Evolutionary conservation across 345 rosid genomes (phyloP).

Genomic region (Pugionium dolabratum): DNA sequence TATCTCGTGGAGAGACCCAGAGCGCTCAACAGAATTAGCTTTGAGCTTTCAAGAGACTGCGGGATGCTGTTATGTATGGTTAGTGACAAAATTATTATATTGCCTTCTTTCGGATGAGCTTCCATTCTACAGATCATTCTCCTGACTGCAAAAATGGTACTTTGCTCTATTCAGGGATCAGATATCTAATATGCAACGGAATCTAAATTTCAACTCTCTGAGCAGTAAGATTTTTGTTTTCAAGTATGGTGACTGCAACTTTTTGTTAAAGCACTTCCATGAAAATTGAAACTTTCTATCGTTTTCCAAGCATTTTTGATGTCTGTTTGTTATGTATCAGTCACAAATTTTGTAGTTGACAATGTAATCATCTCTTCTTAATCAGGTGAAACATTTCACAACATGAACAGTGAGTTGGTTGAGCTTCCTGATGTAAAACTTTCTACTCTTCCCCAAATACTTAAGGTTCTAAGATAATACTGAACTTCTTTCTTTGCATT

Average conservation of each 20-base stretch:
- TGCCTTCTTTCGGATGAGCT: constrained; percentile 1
- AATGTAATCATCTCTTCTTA: constrained; percentile 21
- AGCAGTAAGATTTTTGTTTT: constrained; percentile 60
- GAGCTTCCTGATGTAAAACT: constrained; percentile 80
- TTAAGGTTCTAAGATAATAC: constrained; percentile 59
- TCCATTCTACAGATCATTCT: constrained; percentile 10
- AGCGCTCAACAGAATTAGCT: constrained; percentile 67
- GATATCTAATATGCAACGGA: constrained; percentile 70
- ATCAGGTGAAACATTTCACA: constrained; percentile 69
- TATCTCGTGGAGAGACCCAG: constrained; percentile 96
- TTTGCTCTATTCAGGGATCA: constrained; percentile 49
- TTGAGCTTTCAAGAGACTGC: constrained; percentile 87
- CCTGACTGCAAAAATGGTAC: constrained; percentile 28
- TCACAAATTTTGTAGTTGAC: constrained; percentile 24
- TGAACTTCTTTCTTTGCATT: constrained; percentile 26
- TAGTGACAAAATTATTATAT: constrained; percentile 5
- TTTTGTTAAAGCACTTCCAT: background rate
- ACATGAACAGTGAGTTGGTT: constrained; percentile 62
- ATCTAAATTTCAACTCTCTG: constrained; percentile 61
- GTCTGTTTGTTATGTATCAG: background rate
- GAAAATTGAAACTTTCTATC: constrained; percentile 19
- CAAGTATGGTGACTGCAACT: constrained; percentile 6
- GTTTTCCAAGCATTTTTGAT: background rate
- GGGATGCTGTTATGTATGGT: constrained; percentile 80
- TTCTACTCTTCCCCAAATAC: constrained; percentile 72